phyloP scores from a whole-genome alignment of 2,329 filamentous ascomycete species.

The Colletotrichum agaves region DNA sequence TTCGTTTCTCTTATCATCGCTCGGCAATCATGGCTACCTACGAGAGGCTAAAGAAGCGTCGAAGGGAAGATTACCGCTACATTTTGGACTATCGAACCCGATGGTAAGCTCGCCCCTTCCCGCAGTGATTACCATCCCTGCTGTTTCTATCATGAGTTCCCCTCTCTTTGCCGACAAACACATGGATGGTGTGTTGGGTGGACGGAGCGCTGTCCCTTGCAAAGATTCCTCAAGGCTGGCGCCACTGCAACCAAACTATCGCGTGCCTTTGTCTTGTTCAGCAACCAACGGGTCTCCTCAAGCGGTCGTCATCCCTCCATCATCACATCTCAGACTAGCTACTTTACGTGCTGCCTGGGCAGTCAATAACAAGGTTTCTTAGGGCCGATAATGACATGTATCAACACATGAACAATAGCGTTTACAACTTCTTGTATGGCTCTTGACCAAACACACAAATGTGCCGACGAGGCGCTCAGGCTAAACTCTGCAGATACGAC shows the following conservation, averaged over 20 bases:
- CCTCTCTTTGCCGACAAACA: neutral
- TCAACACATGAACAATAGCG: constrained; percentile 89
- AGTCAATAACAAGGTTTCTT: constrained; percentile 34
- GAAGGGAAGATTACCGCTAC: constrained; percentile 79
- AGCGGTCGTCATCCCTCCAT: constrained; percentile 14
- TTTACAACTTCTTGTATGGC: constrained; percentile 80
- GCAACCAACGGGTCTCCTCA: neutral
- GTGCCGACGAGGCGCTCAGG: neutral
- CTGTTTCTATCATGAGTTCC: neutral
- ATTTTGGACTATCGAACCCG: constrained; percentile 84
- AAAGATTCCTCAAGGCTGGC: constrained; percentile 19
- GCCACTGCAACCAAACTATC: constrained; percentile 15
- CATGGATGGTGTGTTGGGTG: neutral
- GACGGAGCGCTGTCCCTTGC: constrained; percentile 6
- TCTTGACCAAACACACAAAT: constrained; percentile 1
- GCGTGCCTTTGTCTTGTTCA: neutral
- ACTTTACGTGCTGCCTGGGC: neutral
- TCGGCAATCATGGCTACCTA: constrained; percentile 28
- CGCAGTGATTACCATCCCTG: neutral
- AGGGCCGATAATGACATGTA: constrained; percentile 98
- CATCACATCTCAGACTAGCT: constrained; percentile 28
- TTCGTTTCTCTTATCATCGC: constrained; percentile 39
- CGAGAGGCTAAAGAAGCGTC: constrained; percentile 66
- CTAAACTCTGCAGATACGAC: constrained; percentile 71
- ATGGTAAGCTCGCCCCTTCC: constrained; percentile 67